Conservation (phyloP, 2,329 filamentous ascomycete genomes). For the Hypoxylon sp. region DNA sequence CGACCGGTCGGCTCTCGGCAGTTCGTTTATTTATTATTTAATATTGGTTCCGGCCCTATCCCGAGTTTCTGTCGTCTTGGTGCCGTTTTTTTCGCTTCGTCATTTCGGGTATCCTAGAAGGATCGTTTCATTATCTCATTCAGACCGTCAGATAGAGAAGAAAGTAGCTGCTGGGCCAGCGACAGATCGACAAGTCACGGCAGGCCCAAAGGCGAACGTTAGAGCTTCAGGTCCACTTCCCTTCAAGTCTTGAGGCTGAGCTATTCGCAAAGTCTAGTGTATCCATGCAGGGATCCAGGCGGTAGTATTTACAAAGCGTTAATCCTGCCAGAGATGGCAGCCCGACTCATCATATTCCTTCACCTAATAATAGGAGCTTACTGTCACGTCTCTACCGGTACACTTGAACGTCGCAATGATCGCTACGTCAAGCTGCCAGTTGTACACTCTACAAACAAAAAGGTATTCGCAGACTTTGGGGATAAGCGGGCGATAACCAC, state of each 20-base stretch:
- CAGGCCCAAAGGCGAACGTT: slow-evolving; percentile 4
- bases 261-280: slow-evolving; percentile 12
- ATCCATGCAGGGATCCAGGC: slow-evolving; percentile 32
- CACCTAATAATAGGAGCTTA: slow-evolving; percentile 46
- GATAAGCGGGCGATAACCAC: slow-evolving; percentile 57
- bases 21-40: slow-evolving; percentile 20
- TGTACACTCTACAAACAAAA: slow-evolving; percentile 60
- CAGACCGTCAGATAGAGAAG: slow-evolving; percentile 4
- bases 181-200: slow-evolving; percentile 20
- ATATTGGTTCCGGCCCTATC: slow-evolving; percentile 22
- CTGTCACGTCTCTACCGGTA: slow-evolving; percentile 39
- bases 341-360: slow-evolving; percentile 38
- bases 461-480: slow-evolving; percentile 59
- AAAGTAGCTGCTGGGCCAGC: slow-evolving; percentile 29
- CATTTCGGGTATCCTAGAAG: slow-evolving; percentile 36
- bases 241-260: slow-evolving; percentile 16
- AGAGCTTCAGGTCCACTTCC: slow-evolving; percentile 3
- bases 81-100: slow-evolving; percentile 26
- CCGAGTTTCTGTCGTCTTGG: slow-evolving; percentile 20
- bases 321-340: slow-evolving; percentile 41
- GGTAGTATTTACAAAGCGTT: slow-evolving; percentile 16
- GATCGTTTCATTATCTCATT: slow-evolving; percentile 15
- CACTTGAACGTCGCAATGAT: slow-evolving; percentile 55
- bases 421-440: slow-evolving; percentile 60
- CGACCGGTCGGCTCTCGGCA: slow-evolving; percentile 41